A percentile compares a stretch with the other conserved stretches of the same genome.
These are phyloP conservation scores for Coprinopsis cinerea DNA, from an alignment of 768 basidiomycete species.

Conservation along the genomic window DNA sequence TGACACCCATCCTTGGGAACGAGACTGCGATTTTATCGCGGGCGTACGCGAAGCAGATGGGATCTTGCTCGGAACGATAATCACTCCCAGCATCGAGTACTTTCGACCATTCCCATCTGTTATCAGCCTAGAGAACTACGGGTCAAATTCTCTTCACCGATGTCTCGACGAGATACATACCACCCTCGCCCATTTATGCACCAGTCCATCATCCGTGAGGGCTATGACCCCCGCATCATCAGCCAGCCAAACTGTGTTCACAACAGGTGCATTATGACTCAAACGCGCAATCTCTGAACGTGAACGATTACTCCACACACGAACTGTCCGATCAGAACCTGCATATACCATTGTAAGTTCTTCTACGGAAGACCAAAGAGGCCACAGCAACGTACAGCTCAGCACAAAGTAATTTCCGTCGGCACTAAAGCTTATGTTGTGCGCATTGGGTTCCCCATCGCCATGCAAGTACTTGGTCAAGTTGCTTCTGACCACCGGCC, in stretches of 20 bases:
- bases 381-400: slow-evolving; percentile 37
- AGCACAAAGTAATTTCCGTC: slow-evolving; percentile 54
- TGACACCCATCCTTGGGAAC: slow-evolving; percentile 52
- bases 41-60: slow-evolving; percentile 47
- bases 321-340: slow-evolving; percentile 57
- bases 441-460: slow-evolving; percentile 41
- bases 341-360: not conserved
- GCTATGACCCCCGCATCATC: slow-evolving; percentile 50
- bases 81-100: slow-evolving; percentile 45
- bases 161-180: slow-evolving; percentile 29
- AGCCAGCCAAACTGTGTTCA: slow-evolving; percentile 55
- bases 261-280: slow-evolving; percentile 42
- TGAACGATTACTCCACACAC: slow-evolving; percentile 52
- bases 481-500: slow-evolving; percentile 42
- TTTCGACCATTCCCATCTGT: slow-evolving; percentile 52
- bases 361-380: not conserved
- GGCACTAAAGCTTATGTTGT: slow-evolving; percentile 42
- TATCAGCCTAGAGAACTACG: slow-evolving; percentile 29
- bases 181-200: slow-evolving; percentile 54
- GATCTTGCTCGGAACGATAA: slow-evolving; percentile 27
- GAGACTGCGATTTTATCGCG: slow-evolving; percentile 59
- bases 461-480: slow-evolving; percentile 35
- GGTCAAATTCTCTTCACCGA: slow-evolving; percentile 1
- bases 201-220: slow-evolving; percentile 50
- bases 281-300: slow-evolving; percentile 51